Evolutionary conservation across 106 monocot genomes (phyloP), one percentile per base, ranked within the genome.

Genomic region (Dioscorea dumetorum): DNA sequence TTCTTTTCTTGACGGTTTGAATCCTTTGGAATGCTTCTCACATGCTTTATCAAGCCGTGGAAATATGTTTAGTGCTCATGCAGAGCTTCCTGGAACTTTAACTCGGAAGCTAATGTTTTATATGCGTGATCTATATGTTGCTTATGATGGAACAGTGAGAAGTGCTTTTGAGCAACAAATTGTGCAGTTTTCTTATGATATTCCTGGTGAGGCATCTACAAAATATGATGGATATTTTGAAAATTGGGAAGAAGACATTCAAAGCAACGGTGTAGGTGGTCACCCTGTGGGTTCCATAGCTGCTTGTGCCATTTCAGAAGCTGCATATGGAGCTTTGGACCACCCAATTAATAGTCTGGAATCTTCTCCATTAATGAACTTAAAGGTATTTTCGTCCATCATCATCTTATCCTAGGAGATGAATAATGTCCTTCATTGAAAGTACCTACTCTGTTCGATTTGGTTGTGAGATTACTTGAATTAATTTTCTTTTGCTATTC

Each of bases 301-400:
- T 78, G 79, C 92, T 61, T 87, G 78, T 78, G 78, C 97, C 8
- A 73, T 97, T 64, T 84, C 92, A 72, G 97, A 97, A 69, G 84
- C 92, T 71, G 97, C 97, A 32, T 97, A 97, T 80, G 87, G 91
- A 63, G 86, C 83, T 72, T 62, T 90, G 12, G 97, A 97, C n/a
- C 63, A 69, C 24, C 89, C 91, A 33, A 57, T 82, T 19, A 78
- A 57, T 79, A 78, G 73, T 23, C 58, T 80, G 32, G 86, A 89
- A 65, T 53, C 77, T 34, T 97, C 92, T n/a, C 97, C 92, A 31
- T 69, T 97, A 12, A 60, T 80, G 72, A 84, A 82, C 49, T 72
- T 97, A 33, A 92, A 92, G 92, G 97, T 97, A 23, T 22, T 18
- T 65, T 79, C 62, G 54, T 41, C 1, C 41, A 41, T 8, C 34